Percentiles rank a stretch among this genome's conserved stretches.
These are phyloP conservation scores for Porogramme epimiltina DNA, from an alignment of 1,284 basidiomycete genomes.

Conservation along the genomic window DNA sequence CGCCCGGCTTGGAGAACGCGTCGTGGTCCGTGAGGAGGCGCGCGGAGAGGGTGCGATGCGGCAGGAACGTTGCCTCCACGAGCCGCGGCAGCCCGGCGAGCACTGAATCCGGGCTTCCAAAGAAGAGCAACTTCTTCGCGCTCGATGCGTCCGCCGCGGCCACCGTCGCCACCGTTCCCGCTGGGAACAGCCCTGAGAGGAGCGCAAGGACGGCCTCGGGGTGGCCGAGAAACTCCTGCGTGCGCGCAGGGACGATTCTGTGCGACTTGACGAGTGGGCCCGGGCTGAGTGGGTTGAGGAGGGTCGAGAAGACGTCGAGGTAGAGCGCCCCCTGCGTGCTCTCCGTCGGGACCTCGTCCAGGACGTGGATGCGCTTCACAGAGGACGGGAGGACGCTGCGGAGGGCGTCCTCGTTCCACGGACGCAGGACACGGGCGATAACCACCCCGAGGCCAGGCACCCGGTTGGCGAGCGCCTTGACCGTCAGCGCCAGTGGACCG, in stretches of 20 bases:
- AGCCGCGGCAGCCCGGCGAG: constrained; percentile 55
- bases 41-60: constrained; percentile 43
- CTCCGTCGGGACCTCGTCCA: constrained; percentile 73
- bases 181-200: constrained; percentile 33
- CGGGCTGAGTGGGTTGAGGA: constrained; percentile 44
- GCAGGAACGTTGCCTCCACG: constrained; percentile 59
- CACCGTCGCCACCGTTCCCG: constrained; percentile 13
- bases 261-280: constrained; percentile 56
- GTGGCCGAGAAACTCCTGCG: constrained; percentile 52
- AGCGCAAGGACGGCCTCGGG: constrained; percentile 48
- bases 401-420: constrained; percentile 71
- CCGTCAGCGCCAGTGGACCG: constrained; percentile 64
- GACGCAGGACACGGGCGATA: constrained; percentile 73
- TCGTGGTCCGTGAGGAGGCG: constrained; percentile 69
- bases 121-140: constrained; percentile 62
- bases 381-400: constrained; percentile 57
- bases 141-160: constrained; percentile 29
- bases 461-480: constrained; percentile 49
- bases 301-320: constrained; percentile 67
- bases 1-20: constrained; percentile 69
- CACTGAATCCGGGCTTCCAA: constrained; percentile 58
- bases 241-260: constrained; percentile 57
- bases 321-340: constrained; percentile 68
- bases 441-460: constrained; percentile 60
- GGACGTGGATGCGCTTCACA: constrained; percentile 61